Conservation (phyloP, 2,329 filamentous ascomycete species). For the Aschersonia sp. region DNA sequence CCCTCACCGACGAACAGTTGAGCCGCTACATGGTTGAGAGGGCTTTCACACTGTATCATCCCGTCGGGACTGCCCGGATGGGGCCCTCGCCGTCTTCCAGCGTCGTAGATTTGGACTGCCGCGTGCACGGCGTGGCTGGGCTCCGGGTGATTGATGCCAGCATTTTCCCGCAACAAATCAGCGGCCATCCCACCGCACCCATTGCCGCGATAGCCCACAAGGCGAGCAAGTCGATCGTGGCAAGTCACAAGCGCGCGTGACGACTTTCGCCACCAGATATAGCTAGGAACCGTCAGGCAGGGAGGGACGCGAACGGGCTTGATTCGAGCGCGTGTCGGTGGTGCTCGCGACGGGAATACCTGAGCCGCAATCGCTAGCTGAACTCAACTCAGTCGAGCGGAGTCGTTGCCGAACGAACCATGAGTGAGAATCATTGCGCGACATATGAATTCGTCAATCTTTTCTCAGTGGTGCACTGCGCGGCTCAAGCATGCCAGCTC, state of each 20-base stretch:
- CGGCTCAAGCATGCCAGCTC: too few species aligned
- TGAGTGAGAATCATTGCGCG: too few species aligned
- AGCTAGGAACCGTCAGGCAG: not conserved
- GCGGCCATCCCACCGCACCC: slow-evolving; percentile 8
- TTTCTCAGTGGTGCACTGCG: too few species aligned
- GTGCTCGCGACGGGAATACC: too few species aligned
- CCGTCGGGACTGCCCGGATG: slow-evolving; percentile 8
- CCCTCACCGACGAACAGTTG: slow-evolving; percentile 8
- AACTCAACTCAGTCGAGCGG: too few species aligned
- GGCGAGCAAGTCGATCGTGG: slow-evolving; percentile 6
- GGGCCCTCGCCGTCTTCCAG: slow-evolving; percentile 4
- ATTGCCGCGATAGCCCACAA: slow-evolving; percentile 9
- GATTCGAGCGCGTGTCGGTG: too few species aligned
- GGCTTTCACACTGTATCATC: slow-evolving; percentile 9
- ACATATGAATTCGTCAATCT: too few species aligned
- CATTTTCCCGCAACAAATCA: slow-evolving; percentile 28
- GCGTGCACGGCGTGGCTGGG: slow-evolving; percentile 34
- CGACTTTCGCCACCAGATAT: not conserved
- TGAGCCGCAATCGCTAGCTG: too few species aligned
- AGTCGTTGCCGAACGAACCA: too few species aligned
- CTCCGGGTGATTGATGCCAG: slow-evolving; percentile 44
- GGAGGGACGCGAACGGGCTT: not conserved
- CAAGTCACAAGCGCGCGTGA: not conserved
- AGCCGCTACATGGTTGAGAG: slow-evolving; percentile 5
- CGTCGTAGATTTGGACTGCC: slow-evolving; percentile 33